phyloP scores from a whole-genome alignment of 2,329 filamentous ascomycete genomes.

The Blastomyces percursus region DNA sequence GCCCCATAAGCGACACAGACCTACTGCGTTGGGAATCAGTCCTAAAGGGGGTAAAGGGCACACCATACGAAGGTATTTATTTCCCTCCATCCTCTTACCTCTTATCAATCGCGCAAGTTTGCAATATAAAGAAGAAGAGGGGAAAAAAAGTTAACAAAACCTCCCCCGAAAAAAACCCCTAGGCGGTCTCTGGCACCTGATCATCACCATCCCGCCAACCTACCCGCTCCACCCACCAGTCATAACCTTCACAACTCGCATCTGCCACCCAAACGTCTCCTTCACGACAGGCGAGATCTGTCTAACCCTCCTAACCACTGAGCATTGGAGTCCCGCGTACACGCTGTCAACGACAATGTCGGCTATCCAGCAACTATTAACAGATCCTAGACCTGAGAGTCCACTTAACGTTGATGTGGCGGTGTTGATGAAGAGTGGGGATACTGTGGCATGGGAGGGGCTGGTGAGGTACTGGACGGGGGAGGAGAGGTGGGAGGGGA shows the following conservation, averaged over 20 bases:
- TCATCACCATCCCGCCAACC: slow-evolving; percentile 60
- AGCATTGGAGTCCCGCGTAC: slow-evolving; percentile 76
- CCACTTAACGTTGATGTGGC: slow-evolving; percentile 41
- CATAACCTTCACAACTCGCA: slow-evolving; percentile 70
- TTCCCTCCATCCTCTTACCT: background rate
- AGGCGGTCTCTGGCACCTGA: slow-evolving; percentile 69
- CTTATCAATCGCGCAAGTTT: background rate
- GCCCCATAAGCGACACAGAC: slow-evolving; percentile 46
- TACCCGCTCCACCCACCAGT: slow-evolving; percentile 72
- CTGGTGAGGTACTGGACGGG: slow-evolving; percentile 38
- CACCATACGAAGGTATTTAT: slow-evolving; percentile 48
- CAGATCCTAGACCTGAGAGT: slow-evolving; percentile 36
- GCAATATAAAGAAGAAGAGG: background rate
- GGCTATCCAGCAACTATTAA: slow-evolving; percentile 39
- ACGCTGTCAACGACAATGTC: slow-evolving; percentile 48
- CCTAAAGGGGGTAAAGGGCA: slow-evolving; percentile 47
- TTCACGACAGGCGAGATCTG: slow-evolving; percentile 80
- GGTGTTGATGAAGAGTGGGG: slow-evolving; percentile 35
- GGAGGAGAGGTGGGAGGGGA: slow-evolving; percentile 36
- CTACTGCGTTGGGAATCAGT: slow-evolving; percentile 51
- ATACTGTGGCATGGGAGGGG: slow-evolving; percentile 36
- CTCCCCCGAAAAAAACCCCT: slow-evolving; percentile 4
- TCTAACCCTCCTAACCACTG: slow-evolving; percentile 64
- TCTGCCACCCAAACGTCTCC: slow-evolving; percentile 73
- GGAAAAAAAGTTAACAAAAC: background rate